Evolutionary conservation across 257 asterid genomes (phyloP), one percentile per base, ranked within the genome.

Genomic region (Scutellaria galericulata): DNA sequence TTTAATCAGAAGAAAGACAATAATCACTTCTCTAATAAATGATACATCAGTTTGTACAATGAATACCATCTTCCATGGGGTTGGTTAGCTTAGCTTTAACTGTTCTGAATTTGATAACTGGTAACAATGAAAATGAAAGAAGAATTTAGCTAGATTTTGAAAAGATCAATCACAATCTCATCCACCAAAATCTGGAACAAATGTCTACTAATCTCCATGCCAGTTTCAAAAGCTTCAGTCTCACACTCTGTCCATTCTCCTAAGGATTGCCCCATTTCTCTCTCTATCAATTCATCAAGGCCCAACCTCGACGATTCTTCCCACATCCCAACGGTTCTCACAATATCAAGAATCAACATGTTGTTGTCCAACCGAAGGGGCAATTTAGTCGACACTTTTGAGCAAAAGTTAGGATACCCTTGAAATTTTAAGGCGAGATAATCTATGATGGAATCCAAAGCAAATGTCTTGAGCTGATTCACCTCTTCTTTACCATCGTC

Each of bases 211-310:
- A 94, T 84, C 72, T 83, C 96, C 63, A 72, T 31, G 18, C 98
- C 93, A 9, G 82, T 78, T 79, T 91, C 93, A 35, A 84, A 81
- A 45, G 44, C 81, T 72, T 91, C 98, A 8, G 59, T 74, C 70
- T 85, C 90, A 40, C 86, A 91, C 37, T 64, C 77, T 0, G 86
- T 87, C 99, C 99, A 94, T 59, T 84, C 88, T 35, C 84, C 86
- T 51, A 79, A 69, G 3, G 90, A 76, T 72, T 15, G 83, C 44
- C 88, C 78, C 98, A 93, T 91, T 40, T 93, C 97, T 72, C 82
- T 65, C 15, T 87, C 96, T 66, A 87, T 80, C 77, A 90, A 10
- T 70, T 87, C 96, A 31, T 90, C 93, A 1, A 78, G 74, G 50
- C 75, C 39, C 60, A 82, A 58, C 9, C 87, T 84, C 6, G 87